Evolutionary conservation across 768 basidiomycete species (phyloP).

Genomic region (Tylopilus intermedius): DNA sequence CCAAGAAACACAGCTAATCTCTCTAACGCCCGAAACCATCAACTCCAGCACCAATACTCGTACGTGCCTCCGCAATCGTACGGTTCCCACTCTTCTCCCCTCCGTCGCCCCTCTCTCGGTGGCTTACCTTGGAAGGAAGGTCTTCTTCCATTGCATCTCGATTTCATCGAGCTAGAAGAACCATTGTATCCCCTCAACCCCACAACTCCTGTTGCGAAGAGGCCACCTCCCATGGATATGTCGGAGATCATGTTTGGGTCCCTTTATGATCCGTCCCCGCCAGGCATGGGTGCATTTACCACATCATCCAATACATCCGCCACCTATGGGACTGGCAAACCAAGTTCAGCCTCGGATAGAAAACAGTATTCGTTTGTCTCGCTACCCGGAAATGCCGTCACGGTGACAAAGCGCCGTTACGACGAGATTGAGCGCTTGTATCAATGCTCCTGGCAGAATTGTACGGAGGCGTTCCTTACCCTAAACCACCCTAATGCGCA

Average conservation of each 20-base stretch:
- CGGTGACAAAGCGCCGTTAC: slow-evolving; percentile 73
- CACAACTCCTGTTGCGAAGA: slow-evolving; percentile 44
- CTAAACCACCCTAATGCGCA: slow-evolving; percentile 97
- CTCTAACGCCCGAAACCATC: slow-evolving; percentile 34
- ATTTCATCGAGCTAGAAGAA: slow-evolving; percentile 37
- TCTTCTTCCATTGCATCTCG: slow-evolving; percentile 31
- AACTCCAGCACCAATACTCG: slow-evolving; percentile 39
- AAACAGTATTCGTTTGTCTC: slow-evolving; percentile 83
- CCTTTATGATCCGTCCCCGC: slow-evolving; percentile 50
- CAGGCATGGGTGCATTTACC: slow-evolving; percentile 56
- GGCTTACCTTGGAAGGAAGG: slow-evolving; percentile 30
- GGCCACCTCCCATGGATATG: slow-evolving; percentile 31
- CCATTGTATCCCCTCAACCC: slow-evolving; percentile 54
- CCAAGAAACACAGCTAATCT: slow-evolving; percentile 31
- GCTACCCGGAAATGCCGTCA: slow-evolving; percentile 62
- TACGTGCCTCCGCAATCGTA: slow-evolving; percentile 32
- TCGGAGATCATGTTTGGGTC: slow-evolving; percentile 39
- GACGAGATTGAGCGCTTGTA: slow-evolving; percentile 97
- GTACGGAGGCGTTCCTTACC: slow-evolving; percentile 85
- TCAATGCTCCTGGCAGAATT: slow-evolving; percentile 74
- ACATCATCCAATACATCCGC: slow-evolving; percentile 43
- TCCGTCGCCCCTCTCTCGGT: slow-evolving; percentile 44
- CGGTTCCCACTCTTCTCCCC: slow-evolving; percentile 37
- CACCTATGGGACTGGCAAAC: slow-evolving; percentile 16
- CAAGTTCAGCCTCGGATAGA: slow-evolving; percentile 38